These are phyloP conservation scores for Adenanthera pavonina DNA, from an alignment of 306 rosid genomes.

Conservation along the genomic window DNA sequence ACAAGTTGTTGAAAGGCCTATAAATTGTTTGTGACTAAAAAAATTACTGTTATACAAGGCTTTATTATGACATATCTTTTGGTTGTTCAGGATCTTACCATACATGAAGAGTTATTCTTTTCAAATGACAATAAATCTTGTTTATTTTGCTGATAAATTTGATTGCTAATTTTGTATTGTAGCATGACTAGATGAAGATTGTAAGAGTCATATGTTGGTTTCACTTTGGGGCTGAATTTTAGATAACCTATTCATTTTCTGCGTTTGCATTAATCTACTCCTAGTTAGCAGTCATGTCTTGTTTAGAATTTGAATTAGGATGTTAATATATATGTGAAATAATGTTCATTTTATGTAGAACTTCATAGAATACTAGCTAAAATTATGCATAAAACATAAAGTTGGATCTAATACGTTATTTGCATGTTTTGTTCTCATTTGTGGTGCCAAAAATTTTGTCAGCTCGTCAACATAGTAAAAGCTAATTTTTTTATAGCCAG, in stretches of 20 bases:
- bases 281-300: constrained; percentile 3
- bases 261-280: background rate
- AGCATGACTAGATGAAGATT: constrained; percentile 25
- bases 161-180: constrained; percentile 23
- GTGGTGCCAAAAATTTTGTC: constrained; percentile 16
- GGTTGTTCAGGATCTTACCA: constrained; percentile 12
- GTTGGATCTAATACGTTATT: background rate
- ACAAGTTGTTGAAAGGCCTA: constrained; percentile 31
- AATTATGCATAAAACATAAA: background rate
- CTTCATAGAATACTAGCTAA: background rate
- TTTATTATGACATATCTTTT: constrained; percentile 35
- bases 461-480: constrained; percentile 16
- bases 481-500: background rate
- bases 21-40: constrained; percentile 4
- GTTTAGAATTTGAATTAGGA: constrained; percentile 1
- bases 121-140: constrained; percentile 15
- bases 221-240: constrained; percentile 19
- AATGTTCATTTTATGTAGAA: background rate
- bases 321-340: background rate
- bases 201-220: constrained; percentile 14
- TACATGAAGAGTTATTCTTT: constrained; percentile 21
- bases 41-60: background rate
- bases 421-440: constrained; percentile 28
- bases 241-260: background rate
- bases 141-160: constrained; percentile 35